Evolutionary conservation across 1,139 yeast genomes (phyloP), one percentile per base, ranked within the genome.

Genomic region (Sugiyamaella xylanicola): DNA sequence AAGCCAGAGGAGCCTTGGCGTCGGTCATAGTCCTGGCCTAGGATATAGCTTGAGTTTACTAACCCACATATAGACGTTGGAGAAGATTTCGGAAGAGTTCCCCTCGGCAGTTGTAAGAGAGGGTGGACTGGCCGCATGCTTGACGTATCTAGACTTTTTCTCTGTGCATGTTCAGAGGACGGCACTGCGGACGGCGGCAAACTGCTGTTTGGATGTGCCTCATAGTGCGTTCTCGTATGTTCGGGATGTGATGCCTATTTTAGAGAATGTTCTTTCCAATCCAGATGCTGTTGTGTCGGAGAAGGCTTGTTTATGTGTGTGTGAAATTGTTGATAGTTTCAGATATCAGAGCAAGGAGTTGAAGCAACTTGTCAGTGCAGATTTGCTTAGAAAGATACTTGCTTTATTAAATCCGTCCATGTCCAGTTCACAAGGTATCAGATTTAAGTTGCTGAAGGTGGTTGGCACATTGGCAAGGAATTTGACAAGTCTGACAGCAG

Each of bases 151-250:
- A 60, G 99, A 93, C 69, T 93, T 93, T 66, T 86, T 93, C 68
- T 88, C 97, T 0, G 79, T 86, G 25, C 96, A 90, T 71, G 90
- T 96, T 0, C 99, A 93, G 70, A 76, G 96, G 56, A 87, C 90
- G 62, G 90, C 96, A 29, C 74, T 92, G 47, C 75, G 77, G 1
- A 87, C 89, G 40, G 90, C 90, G 3, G 87, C 96, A 2, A 87
- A 88, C 66, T 80, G 95, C 13, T 86, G 93, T 61, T 75, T 78
- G 1, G 75, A 76, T 55, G 74, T 87, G 1, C 74, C 79, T 1
- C 25, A 56, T n/a, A 65, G 73, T 1, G 79, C 80, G 60, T 81
- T 82, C 58, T 71, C 73, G 4, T 75, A 74, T 60, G 74, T 86
- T 8, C 74, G 78, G 55, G 85, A 79, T 29, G 82, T 85, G 1